phyloP scores from a whole-genome alignment of 2,329 filamentous ascomycete species.

The Phyllachora maydis region DNA sequence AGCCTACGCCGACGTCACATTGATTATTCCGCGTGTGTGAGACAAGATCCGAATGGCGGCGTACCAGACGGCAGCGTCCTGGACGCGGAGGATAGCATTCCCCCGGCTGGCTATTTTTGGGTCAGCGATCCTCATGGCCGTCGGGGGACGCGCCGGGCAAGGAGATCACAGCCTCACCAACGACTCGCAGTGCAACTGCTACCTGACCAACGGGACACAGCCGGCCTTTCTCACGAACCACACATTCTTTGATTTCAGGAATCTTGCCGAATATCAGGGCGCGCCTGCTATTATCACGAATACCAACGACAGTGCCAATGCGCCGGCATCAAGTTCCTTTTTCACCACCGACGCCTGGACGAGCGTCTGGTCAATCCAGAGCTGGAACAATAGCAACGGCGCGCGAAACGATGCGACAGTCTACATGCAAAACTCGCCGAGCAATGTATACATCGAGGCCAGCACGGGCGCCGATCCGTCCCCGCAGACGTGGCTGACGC shows the following conservation, averaged over 20 bases:
- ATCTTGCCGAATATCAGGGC: slow-evolving; percentile 16
- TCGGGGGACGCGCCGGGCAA: no score
- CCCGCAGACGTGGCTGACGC: slow-evolving; percentile 22
- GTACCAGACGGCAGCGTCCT: no score
- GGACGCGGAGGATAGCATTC: no score
- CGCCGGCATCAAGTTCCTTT: slow-evolving; percentile 15
- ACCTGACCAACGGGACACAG: slow-evolving; percentile 21
- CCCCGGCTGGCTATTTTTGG: no score
- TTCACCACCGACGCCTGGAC: slow-evolving; percentile 16
- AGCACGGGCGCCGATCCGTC: slow-evolving; percentile 12
- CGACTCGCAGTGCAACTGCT: slow-evolving; percentile 22
- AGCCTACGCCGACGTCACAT: no score
- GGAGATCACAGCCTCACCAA: slow-evolving; percentile 8
- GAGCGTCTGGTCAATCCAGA: slow-evolving; percentile 15
- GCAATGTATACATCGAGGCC: slow-evolving; percentile 23
- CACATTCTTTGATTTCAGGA: slow-evolving; percentile 27
- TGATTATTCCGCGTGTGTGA: no score
- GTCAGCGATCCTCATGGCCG: no score
- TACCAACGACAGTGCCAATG: slow-evolving; percentile 9
- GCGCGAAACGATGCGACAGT: slow-evolving; percentile 10
- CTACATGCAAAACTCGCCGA: slow-evolving; percentile 18
- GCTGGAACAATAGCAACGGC: slow-evolving; percentile 16
- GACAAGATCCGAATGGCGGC: no score
- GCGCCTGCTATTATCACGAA: slow-evolving; percentile 13
- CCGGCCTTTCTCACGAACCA: slow-evolving; percentile 21